These are phyloP conservation scores for Domatiomyces catenatus DNA, from an alignment of 2,329 filamentous ascomycete species.

Conservation along the genomic window DNA sequence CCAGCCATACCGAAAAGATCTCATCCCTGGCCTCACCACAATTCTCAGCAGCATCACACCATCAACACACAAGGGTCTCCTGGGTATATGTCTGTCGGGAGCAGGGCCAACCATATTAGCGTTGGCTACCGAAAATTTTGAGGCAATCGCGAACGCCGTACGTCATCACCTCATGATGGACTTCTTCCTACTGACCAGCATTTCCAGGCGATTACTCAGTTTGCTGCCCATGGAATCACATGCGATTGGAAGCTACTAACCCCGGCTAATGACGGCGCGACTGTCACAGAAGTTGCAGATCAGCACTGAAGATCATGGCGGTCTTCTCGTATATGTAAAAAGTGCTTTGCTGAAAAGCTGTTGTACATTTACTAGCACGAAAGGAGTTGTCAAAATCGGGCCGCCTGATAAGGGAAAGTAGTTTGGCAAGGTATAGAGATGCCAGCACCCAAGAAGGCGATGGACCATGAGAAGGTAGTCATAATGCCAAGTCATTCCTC, in stretches of 20 bases:
- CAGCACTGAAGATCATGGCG: slow-evolving; percentile 1
- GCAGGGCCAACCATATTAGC: slow-evolving; percentile 91
- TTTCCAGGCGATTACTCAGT: neutral
- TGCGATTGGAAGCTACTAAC: slow-evolving; percentile 82
- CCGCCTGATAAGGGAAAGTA: neutral
- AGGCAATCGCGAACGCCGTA: slow-evolving; percentile 66
- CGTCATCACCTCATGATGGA: slow-evolving; percentile 50
- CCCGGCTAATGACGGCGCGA: slow-evolving; percentile 54
- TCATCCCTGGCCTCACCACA: slow-evolving; percentile 83
- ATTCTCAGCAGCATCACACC: slow-evolving; percentile 87
- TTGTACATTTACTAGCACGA: neutral
- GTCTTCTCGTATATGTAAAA: neutral
- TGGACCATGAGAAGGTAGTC: neutral
- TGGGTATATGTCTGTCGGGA: slow-evolving; percentile 88
- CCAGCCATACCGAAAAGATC: slow-evolving; percentile 80
- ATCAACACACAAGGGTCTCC: slow-evolving; percentile 66
- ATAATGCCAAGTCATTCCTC: neutral
- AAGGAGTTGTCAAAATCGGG: neutral
- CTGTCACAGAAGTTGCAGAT: slow-evolving; percentile 19
- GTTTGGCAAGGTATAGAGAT: neutral
- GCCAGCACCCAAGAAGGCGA: neutral
- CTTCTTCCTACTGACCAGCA: neutral
- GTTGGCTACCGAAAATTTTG: slow-evolving; percentile 78
- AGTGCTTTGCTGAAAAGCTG: neutral
- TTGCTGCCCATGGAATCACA: slow-evolving; percentile 39